Conservation (phyloP, 2,329 filamentous ascomycete genomes). For the Colletotrichum camelliae region DNA sequence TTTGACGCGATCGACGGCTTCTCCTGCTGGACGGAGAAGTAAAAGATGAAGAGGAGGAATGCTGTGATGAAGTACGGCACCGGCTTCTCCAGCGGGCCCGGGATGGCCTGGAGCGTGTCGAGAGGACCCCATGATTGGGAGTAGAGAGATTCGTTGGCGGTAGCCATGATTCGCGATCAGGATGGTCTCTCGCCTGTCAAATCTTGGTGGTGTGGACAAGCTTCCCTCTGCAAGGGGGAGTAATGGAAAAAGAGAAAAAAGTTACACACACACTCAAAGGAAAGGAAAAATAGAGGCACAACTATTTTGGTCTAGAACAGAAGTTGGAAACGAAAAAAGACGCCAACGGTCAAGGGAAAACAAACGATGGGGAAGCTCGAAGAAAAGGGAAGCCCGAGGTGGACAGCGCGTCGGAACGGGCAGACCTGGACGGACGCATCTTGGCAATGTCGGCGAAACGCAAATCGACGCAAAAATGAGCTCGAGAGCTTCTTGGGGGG, state of each 20-base stretch:
- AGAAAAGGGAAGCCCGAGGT: slow-evolving; percentile 15
- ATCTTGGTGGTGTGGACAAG: background rate
- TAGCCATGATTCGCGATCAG: slow-evolving; percentile 6
- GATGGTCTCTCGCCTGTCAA: background rate
- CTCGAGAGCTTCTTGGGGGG: slow-evolving; percentile 9
- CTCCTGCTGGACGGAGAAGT: slow-evolving; percentile 10
- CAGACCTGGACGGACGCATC: slow-evolving; percentile 15
- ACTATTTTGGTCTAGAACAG: background rate
- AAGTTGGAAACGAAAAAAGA: background rate
- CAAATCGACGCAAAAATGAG: slow-evolving; percentile 3
- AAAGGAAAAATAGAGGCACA: background rate
- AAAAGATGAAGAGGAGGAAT: slow-evolving; percentile 13
- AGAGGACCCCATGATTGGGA: slow-evolving; percentile 12
- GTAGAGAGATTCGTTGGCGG: slow-evolving; percentile 13
- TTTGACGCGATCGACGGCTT: background rate
- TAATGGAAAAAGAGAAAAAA: background rate
- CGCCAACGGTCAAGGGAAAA: background rate
- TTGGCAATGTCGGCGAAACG: slow-evolving; percentile 12
- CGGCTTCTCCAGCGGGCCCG: slow-evolving; percentile 12
- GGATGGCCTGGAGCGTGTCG: slow-evolving; percentile 12
- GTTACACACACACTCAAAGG: background rate
- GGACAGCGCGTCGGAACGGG: slow-evolving; percentile 1
- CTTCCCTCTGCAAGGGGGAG: background rate
- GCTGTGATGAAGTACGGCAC: slow-evolving; percentile 17
- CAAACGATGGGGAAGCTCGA: background rate